Base-by-base conservation (phyloP, 768 basidiomycete genomes). In the Psilocybe cyanescens region DNA sequence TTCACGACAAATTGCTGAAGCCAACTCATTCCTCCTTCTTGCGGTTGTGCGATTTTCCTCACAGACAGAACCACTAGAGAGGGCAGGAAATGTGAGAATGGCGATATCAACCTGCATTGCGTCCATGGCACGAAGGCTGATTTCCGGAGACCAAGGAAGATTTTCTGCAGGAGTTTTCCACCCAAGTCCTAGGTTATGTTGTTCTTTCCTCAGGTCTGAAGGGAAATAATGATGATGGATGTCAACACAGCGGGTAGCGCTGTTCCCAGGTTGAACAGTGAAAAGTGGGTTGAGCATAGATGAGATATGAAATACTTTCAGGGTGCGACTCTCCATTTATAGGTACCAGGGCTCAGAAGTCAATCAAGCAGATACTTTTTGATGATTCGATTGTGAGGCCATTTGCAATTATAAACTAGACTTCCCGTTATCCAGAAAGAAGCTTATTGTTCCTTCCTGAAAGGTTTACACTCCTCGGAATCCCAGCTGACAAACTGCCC, bases 401-500 rank as follows among this genome's bases (percentile, higher is more conserved):
- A 17, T n/a, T 31, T 53, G 47, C 51, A 53, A n/a, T 35, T 53
- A n/a, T 51, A 35, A 17, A 53, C 12, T 51, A 16, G 17, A 51
- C 50, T 51, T 51, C 30, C 37, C 37, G 37, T 8, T 14, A 39
- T 39, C 41, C 33, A 41, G n/a, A 12, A 35, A 63, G 56, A 24
- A 29, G 39, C 31, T 35, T 48, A 52, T 59, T 64, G 55, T 44
- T 70, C 64, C 59, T 68, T 73, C 64, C 82, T 78, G 72, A 85
- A 90, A 8, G 80, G 76, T 69, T 76, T 79, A 73, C 90, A 91
- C 63, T 85, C 85, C 28, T 88, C 86, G 24, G 84, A 83, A 68
- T 92, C 84, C 92, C 94, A 97, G 68, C 80, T 86, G 57, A 96
- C 77, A 70, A 95, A 98, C 67, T 86, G 76, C 24, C 95, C 95